A percentile compares a stretch with the other conserved stretches of the same genome.
phyloP scores from a whole-genome alignment of 1,139 yeast species.

The Blastobotrys capitulatus region DNA sequence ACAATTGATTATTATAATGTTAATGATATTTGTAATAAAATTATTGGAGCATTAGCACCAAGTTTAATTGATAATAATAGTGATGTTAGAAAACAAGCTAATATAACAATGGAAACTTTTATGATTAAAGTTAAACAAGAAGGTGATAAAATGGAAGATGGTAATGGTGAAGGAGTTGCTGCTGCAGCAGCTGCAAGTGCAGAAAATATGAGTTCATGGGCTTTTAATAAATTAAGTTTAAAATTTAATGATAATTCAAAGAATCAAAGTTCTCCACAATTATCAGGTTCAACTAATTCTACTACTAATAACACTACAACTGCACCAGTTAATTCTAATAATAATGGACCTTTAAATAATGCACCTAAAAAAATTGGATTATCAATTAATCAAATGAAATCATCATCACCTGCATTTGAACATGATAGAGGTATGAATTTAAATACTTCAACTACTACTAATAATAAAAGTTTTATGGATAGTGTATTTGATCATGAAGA shows the following conservation, averaged over 20 bases:
- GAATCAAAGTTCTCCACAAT: not conserved
- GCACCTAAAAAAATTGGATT: not conserved
- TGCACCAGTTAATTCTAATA: not conserved
- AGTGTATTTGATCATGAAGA: constrained; percentile 13
- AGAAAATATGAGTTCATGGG: constrained; percentile 1
- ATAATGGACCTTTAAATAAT: too few species aligned
- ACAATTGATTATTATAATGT: constrained; percentile 64
- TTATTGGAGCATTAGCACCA: constrained; percentile 83
- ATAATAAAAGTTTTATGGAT: constrained; percentile 1
- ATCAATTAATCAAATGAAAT: not conserved
- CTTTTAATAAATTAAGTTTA: not conserved
- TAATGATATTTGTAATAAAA: constrained; percentile 71
- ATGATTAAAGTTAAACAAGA: constrained; percentile 60
- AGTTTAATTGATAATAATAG: constrained; percentile 70
- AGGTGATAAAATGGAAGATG: constrained; percentile 34
- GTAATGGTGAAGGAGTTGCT: not conserved
- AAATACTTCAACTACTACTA: not conserved
- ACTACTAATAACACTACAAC: not conserved
- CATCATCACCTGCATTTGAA: not conserved
- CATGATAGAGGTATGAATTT: not conserved
- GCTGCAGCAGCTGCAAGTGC: constrained; percentile 11
- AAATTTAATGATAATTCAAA: not conserved
- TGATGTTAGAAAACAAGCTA: constrained; percentile 68
- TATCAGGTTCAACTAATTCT: not conserved
- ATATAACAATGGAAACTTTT: constrained; percentile 57